Percentiles rank a stretch among this genome's conserved stretches.
Conservation (phyloP, 345 rosid species). For the Punica granatum region DNA sequence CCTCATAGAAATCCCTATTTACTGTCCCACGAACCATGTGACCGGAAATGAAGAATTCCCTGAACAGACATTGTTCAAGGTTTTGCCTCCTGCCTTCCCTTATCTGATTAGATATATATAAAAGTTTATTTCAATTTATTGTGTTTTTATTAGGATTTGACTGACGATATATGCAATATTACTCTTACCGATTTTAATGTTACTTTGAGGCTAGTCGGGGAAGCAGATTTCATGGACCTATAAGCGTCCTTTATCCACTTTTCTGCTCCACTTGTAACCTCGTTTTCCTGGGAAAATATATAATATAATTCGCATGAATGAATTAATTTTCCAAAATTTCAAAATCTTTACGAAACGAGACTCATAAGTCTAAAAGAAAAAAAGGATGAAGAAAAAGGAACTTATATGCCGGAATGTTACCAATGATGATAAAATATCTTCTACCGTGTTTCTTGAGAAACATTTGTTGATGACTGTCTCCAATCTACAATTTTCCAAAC, state of each 20-base stretch:
- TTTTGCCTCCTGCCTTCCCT: conserved; percentile 17
- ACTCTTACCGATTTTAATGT: conserved; percentile 22
- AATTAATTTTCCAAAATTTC: too few relatives aligned
- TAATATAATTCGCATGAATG: too few relatives aligned
- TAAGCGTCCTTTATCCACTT: conserved; percentile 18
- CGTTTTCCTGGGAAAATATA: conserved; percentile 6
- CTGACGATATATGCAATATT: too few relatives aligned
- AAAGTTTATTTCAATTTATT: not conserved
- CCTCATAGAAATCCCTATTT: conserved; percentile 22
- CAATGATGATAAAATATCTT: conserved; percentile 19
- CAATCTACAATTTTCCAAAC: conserved; percentile 7
- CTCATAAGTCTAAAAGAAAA: too few relatives aligned
- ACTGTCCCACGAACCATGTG: conserved; percentile 15
- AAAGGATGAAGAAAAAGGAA: too few relatives aligned
- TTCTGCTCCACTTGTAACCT: conserved; percentile 12
- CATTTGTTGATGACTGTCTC: conserved; percentile 14
- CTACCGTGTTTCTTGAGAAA: conserved; percentile 18
- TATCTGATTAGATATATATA: conserved; percentile 3
- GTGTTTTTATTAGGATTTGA: too few relatives aligned
- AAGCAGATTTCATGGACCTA: conserved; percentile 17
- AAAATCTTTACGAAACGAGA: too few relatives aligned
- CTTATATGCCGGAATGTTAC: conserved; percentile 13
- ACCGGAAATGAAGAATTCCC: conserved; percentile 12
- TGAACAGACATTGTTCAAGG: conserved; percentile 13
- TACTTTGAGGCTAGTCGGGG: conserved; percentile 25